A percentile compares a stretch with the other conserved stretches of the same genome.
These are phyloP conservation scores for Pseudogymnoascus destructans DNA, from an alignment of 2,329 filamentous ascomycete species.

Conservation along the genomic window DNA sequence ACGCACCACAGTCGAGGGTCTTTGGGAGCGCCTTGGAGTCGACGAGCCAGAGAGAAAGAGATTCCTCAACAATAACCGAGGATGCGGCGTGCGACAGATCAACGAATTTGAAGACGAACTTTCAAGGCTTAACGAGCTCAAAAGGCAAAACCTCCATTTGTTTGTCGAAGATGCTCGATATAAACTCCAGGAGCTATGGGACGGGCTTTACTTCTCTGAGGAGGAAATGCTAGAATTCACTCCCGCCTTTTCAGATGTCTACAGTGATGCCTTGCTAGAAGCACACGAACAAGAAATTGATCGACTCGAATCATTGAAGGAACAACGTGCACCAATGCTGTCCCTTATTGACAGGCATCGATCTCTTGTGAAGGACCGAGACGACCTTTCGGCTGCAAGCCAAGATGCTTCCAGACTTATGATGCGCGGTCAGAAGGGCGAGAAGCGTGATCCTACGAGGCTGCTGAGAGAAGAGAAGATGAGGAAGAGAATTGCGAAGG, in stretches of 20 bases:
- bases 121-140: constrained; percentile 73
- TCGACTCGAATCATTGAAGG: constrained; percentile 66
- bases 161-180: constrained; percentile 91
- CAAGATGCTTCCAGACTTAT: constrained; percentile 91
- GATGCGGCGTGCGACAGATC: constrained; percentile 80
- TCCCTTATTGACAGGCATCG: constrained; percentile 74
- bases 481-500: constrained; percentile 92
- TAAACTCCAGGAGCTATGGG: constrained; percentile 90
- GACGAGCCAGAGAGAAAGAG: constrained; percentile 71
- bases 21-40: constrained; percentile 81
- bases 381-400: constrained; percentile 78
- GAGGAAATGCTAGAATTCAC: constrained; percentile 99
- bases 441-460: constrained; percentile 88
- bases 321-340: constrained; percentile 76
- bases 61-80: constrained; percentile 78
- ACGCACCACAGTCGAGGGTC: constrained; percentile 59
- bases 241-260: constrained; percentile 92
- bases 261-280: constrained; percentile 86
- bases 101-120: constrained; percentile 95
- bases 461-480: constrained; percentile 94
- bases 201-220: constrained; percentile 83
- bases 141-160: constrained; percentile 84
- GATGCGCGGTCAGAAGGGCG: constrained; percentile 81
- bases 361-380: constrained; percentile 68
- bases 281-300: constrained; percentile 87